A percentile compares a stretch with the other conserved stretches of the same genome.
Evolutionary conservation across 2,329 filamentous ascomycete genomes (phyloP).

Genomic region (Teratosphaeria zuluensis): DNA sequence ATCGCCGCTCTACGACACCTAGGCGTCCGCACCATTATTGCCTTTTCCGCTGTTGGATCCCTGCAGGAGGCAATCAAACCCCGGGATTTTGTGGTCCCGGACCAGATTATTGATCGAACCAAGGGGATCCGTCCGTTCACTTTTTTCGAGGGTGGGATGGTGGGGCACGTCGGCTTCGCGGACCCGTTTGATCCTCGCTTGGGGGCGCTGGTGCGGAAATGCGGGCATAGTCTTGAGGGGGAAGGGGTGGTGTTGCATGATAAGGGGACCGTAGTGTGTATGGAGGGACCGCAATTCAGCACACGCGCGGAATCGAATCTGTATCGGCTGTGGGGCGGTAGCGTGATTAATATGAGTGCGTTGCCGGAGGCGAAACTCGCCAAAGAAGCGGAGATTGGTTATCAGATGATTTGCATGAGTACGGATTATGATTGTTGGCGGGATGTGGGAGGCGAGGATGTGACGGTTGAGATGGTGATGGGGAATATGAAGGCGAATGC

Average conservation of each 20-base stretch:
- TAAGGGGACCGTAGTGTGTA: constrained; percentile 78
- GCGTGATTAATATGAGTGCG: constrained; percentile 96
- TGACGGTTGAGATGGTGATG: constrained; percentile 96
- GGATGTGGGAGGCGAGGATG: constrained; percentile 59
- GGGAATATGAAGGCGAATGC: constrained; percentile 91
- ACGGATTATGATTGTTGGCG: constrained; percentile 99
- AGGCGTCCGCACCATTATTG: constrained; percentile 82
- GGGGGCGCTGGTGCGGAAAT: constrained; percentile 68
- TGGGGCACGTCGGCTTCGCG: constrained; percentile 89
- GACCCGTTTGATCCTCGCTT: constrained; percentile 81
- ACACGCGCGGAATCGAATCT: constrained; percentile 92
- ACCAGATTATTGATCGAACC: constrained; percentile 94
- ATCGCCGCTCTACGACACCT: constrained; percentile 91
- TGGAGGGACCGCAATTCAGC: constrained; percentile 98
- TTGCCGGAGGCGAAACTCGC: constrained; percentile 94
- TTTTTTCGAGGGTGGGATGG: constrained; percentile 81
- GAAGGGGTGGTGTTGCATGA: constrained; percentile 79
- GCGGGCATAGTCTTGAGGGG: constrained; percentile 67
- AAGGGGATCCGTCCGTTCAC: constrained; percentile 92
- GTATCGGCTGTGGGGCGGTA: constrained; percentile 89
- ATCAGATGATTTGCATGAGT: constrained; percentile 98
- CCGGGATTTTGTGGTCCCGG: constrained; percentile 90
- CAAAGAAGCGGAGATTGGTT: constrained; percentile 88
- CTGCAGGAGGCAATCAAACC: constrained; percentile 88
- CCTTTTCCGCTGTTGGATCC: constrained; percentile 90